phyloP scores from a whole-genome alignment of 2,329 filamentous ascomycete genomes.

The Dactylellina cionopaga region DNA sequence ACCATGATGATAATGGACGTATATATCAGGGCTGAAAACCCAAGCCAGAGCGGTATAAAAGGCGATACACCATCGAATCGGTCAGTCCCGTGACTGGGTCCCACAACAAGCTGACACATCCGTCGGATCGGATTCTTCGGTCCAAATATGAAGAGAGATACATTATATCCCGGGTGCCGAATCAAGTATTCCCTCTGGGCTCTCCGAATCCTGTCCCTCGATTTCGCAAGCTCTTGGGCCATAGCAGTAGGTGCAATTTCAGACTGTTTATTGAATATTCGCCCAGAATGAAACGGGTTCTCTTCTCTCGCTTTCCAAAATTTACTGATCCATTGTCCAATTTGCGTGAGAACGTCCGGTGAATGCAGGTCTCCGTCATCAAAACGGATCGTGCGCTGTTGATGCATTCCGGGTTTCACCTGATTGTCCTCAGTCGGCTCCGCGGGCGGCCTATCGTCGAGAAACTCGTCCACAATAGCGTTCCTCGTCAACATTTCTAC shows the following conservation, averaged over 20 bases:
- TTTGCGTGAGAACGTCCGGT: conserved; percentile 37
- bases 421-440: conserved; percentile 6
- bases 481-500: conserved; percentile 98
- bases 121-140: conserved; percentile 80
- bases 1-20: conserved; percentile 96
- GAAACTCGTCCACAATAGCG: conserved; percentile 91
- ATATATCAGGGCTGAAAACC: conserved; percentile 93
- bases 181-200: conserved; percentile 90
- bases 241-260: conserved; percentile 64
- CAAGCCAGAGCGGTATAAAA: conserved; percentile 89
- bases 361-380: conserved; percentile 57
- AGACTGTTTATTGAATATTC: conserved; percentile 63
- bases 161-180: conserved; percentile 90
- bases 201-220: conserved; percentile 81
- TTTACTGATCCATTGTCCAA: conserved; percentile 48
- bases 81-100: conserved; percentile 85
- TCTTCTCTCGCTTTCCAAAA: conserved; percentile 69
- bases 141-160: conserved; percentile 85
- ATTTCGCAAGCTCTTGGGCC: conserved; percentile 88
- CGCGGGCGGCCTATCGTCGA: conserved; percentile 72
- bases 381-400: conserved; percentile 57
- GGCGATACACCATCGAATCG: conserved; percentile 90
- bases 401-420: conserved; percentile 26
- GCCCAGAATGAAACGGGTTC: conserved; percentile 94
- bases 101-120: conserved; percentile 87